Conservation (phyloP, 2,329 filamentous ascomycete genomes). For the Thielaviopsis populi region DNA sequence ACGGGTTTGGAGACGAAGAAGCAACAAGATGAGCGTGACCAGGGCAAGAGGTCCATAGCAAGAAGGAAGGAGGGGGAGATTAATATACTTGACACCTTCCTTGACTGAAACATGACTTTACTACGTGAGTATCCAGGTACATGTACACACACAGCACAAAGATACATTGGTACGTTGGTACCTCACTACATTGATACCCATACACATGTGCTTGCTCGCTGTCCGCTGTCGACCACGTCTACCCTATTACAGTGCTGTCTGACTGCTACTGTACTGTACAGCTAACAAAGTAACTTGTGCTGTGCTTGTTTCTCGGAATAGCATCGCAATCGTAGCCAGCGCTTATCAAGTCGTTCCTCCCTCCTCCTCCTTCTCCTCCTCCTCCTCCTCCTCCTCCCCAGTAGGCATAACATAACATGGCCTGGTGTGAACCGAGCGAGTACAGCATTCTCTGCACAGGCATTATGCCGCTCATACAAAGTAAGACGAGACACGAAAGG, state of each 20-base stretch:
- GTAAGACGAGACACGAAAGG: background rate
- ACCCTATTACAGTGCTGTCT: too few species aligned
- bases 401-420: background rate
- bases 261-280: too few species aligned
- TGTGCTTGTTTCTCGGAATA: background rate
- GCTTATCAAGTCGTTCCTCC: background rate
- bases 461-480: background rate
- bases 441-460: background rate
- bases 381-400: background rate
- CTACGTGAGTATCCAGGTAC: background rate
- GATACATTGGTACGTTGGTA: too few species aligned
- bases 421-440: background rate
- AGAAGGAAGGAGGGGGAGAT: background rate
- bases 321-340: background rate
- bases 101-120: background rate
- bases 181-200: too few species aligned
- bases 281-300: background rate
- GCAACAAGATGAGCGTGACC: background rate
- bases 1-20: background rate
- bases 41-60: background rate
- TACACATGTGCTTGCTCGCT: too few species aligned
- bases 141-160: background rate
- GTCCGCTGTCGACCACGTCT: too few species aligned
- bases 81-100: slow-evolving; percentile 1
- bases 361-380: too few species aligned